phyloP scores from a whole-genome alignment of 1,284 basidiomycete genomes.

The Ustilago esculenta region DNA sequence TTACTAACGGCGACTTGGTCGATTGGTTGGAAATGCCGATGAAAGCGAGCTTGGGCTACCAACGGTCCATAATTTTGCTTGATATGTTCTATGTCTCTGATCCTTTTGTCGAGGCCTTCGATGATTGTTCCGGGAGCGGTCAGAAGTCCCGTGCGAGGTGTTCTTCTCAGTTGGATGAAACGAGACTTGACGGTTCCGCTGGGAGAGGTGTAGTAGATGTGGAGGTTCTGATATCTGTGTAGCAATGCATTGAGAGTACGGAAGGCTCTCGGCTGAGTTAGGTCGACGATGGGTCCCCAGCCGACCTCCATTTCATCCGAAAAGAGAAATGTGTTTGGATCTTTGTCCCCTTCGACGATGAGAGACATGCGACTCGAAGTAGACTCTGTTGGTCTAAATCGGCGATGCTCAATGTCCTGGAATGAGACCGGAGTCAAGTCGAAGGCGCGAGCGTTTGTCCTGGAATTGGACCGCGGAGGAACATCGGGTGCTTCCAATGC shows the following conservation, averaged over 20 bases:
- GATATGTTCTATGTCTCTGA: constrained; percentile 12
- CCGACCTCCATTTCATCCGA: too few species aligned
- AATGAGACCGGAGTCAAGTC: constrained; percentile 3
- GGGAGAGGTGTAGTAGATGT: constrained; percentile 8
- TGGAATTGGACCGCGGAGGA: not conserved
- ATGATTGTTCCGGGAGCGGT: constrained; percentile 1
- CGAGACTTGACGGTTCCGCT: not conserved
- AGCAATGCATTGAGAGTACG: constrained; percentile 18
- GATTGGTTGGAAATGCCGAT: constrained; percentile 6
- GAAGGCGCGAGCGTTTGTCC: too few species aligned
- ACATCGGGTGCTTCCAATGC: not conserved
- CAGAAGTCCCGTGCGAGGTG: not conserved
- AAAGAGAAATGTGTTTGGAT: constrained; percentile 8
- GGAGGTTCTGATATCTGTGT: constrained; percentile 11
- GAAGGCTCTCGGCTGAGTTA: constrained; percentile 12
- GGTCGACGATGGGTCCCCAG: constrained; percentile 30
- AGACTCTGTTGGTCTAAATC: not conserved
- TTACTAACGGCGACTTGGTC: not conserved
- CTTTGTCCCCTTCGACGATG: not conserved
- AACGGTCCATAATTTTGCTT: constrained; percentile 2
- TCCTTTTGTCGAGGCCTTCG: constrained; percentile 8
- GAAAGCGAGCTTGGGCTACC: constrained; percentile 17
- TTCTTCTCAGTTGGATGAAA: not conserved
- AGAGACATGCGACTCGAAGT: not conserved
- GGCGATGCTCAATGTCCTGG: constrained; percentile 5